These are phyloP conservation scores for Parietaria judaica DNA, from an alignment of 306 rosid genomes.

Conservation along the genomic window DNA sequence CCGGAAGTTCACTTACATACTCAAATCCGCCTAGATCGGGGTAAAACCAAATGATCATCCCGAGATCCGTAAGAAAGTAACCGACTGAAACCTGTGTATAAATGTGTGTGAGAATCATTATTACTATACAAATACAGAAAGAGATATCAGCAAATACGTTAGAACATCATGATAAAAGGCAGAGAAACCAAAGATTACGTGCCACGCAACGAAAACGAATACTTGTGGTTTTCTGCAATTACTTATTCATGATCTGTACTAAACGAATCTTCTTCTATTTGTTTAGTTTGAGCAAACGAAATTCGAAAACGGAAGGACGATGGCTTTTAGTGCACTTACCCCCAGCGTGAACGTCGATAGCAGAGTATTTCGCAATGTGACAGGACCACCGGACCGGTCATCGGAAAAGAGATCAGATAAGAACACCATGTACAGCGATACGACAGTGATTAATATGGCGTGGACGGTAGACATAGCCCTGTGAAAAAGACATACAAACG, in stretches of 20 bases:
- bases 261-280: too few species aligned
- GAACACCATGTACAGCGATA: constrained; percentile 74
- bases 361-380: constrained; percentile 50
- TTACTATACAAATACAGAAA: constrained; percentile 9
- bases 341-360: constrained; percentile 67
- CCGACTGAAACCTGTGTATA: constrained; percentile 75
- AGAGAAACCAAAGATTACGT: not conserved
- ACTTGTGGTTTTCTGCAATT: not conserved
- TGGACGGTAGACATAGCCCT: constrained; percentile 85
- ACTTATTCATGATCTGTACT: not conserved
- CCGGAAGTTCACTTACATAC: constrained; percentile 64
- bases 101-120: constrained; percentile 10
- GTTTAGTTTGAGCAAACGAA: too few species aligned
- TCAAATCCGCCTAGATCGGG: constrained; percentile 94
- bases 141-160: too few species aligned
- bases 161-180: not conserved
- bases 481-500: constrained; percentile 23
- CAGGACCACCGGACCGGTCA: constrained; percentile 22
- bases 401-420: constrained; percentile 73
- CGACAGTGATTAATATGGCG: constrained; percentile 68
- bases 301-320: not conserved
- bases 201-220: not conserved
- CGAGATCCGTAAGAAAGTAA: constrained; percentile 83
- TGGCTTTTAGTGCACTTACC: constrained; percentile 33
- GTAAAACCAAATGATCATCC: constrained; percentile 80